Conservation (phyloP, 2,329 filamentous ascomycete genomes). For the Diaporthe nobilis region DNA sequence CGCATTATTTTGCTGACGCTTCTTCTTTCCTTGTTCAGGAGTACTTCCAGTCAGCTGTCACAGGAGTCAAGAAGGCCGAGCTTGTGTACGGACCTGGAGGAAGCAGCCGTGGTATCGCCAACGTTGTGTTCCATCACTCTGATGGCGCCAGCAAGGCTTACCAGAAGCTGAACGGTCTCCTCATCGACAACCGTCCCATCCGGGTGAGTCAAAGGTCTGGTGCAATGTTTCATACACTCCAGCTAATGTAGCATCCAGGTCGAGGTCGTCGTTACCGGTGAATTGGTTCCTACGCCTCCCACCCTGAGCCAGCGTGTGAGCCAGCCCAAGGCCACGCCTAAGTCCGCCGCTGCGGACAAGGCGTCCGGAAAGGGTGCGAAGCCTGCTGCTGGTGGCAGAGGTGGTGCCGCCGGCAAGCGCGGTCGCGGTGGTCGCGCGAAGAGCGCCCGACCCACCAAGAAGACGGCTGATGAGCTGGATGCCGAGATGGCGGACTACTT, state of each 20-base stretch:
- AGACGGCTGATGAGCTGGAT: constrained; percentile 96
- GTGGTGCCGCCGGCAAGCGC: constrained; percentile 62
- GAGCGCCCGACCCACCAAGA: constrained; percentile 79
- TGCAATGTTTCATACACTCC: not conserved
- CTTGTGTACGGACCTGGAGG: constrained; percentile 95
- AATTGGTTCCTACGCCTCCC: constrained; percentile 75
- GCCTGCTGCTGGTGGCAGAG: constrained; percentile 59
- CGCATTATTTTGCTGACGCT: constrained; percentile 78
- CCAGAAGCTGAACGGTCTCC: constrained; percentile 85
- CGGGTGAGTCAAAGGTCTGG: constrained; percentile 72
- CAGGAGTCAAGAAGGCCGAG: constrained; percentile 90
- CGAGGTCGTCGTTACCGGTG: constrained; percentile 87
- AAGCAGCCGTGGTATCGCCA: constrained; percentile 91
- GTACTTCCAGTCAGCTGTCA: constrained; percentile 91
- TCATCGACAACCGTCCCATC: constrained; percentile 91
- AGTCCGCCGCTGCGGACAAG: constrained; percentile 85
- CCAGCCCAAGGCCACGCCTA: constrained; percentile 81
- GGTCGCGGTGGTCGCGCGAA: constrained; percentile 63
- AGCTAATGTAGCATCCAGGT: constrained; percentile 68
- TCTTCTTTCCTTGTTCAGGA: constrained; percentile 80
- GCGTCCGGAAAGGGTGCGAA: constrained; percentile 66
- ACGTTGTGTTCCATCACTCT: constrained; percentile 85
- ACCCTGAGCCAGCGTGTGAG: constrained; percentile 87
- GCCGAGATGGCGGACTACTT: constrained; percentile 99
- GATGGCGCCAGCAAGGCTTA: constrained; percentile 90